phyloP scores from a whole-genome alignment of 2,329 filamentous ascomycete genomes.

The Mycosphaerella arachidis region DNA sequence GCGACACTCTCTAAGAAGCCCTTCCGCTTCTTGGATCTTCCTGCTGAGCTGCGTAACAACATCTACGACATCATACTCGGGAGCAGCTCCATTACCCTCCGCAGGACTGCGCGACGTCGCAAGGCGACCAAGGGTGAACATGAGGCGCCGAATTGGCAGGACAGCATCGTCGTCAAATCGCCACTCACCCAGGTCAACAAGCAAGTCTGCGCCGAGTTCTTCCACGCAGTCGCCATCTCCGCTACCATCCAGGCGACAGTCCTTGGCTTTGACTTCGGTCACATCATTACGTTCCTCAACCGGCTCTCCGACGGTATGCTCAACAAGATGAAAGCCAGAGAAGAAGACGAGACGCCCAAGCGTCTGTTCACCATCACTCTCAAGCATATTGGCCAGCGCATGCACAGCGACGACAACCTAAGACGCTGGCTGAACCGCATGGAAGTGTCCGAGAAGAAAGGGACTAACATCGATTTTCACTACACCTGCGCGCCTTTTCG shows the following conservation, averaged over 20 bases:
- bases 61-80: background rate
- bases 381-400: background rate
- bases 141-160: background rate
- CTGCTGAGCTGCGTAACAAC: background rate
- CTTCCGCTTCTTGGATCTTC: background rate
- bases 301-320: background rate
- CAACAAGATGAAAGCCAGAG: background rate
- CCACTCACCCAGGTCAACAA: background rate
- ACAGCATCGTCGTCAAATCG: background rate
- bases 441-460: background rate
- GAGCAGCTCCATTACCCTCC: background rate
- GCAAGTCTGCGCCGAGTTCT: background rate
- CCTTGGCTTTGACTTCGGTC: background rate
- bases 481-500: background rate
- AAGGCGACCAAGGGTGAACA: background rate
- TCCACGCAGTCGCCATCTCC: background rate
- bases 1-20: background rate
- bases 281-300: conserved; percentile 1
- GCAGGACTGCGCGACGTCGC: background rate
- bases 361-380: background rate
- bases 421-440: background rate
- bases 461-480: background rate
- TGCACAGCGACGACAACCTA: background rate
- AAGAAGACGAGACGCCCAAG: background rate
- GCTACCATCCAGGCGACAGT: background rate